Evolutionary conservation across 805 yeast genomes (phyloP).

Genomic region (Maudiozyma saulgeensis): DNA sequence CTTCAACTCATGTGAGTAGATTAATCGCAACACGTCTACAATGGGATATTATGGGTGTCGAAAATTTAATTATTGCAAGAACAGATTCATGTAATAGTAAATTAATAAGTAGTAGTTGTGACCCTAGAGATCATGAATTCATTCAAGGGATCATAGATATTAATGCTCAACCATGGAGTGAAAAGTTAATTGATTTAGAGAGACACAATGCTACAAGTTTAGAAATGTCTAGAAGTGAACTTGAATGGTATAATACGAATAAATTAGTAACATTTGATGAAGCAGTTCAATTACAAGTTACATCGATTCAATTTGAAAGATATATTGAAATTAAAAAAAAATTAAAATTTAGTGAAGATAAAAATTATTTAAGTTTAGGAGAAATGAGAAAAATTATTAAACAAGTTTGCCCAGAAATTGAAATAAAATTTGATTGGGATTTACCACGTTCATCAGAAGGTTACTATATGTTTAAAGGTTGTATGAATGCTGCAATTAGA

Average conservation of each 20-base stretch:
- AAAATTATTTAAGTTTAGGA: constrained; percentile 19
- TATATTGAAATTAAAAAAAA: constrained; percentile 16
- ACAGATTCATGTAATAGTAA: constrained; percentile 51
- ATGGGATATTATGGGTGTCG: constrained; percentile 55
- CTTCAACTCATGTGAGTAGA: constrained; percentile 45
- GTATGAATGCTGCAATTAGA: constrained; percentile 46
- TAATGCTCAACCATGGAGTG: constrained; percentile 35
- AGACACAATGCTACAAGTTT: constrained; percentile 28
- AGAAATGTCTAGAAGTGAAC: constrained; percentile 33
- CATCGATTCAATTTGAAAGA: constrained; percentile 14
- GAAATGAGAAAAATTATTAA: constrained; percentile 16
- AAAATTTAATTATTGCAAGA: constrained; percentile 49
- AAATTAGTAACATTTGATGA: constrained; percentile 41
- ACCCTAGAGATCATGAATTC: constrained; percentile 48
- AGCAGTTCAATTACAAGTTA: constrained; percentile 32
- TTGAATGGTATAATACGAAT: constrained; percentile 37
- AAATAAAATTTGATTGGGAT: constrained; percentile 47
- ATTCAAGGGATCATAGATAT: constrained; percentile 37
- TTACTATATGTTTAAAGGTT: constrained; percentile 39
- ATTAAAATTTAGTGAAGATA: constrained; percentile 16
- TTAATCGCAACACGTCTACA: constrained; percentile 50
- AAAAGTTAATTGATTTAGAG: constrained; percentile 37
- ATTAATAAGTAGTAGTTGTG: constrained; percentile 42
- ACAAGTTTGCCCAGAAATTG: constrained; percentile 25
- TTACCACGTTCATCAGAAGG: constrained; percentile 53